Percentiles rank a stretch among this genome's conserved stretches.
Evolutionary conservation across 2,329 filamentous ascomycete species (phyloP).

Genomic region (Penicillium nordicum): DNA sequence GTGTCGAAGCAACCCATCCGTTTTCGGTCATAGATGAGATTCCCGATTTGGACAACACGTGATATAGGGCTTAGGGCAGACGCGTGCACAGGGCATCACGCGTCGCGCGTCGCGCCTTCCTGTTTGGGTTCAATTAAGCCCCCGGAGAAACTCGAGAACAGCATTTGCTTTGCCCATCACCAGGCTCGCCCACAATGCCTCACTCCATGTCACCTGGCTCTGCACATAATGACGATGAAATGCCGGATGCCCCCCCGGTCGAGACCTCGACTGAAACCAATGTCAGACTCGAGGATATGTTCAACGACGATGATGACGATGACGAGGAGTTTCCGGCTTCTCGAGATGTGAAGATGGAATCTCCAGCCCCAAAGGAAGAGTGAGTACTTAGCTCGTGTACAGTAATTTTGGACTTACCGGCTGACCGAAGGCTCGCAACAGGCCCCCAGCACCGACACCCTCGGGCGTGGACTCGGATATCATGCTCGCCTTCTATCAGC

Average conservation of each 20-base stretch:
- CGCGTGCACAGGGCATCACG: slow-evolving; percentile 13
- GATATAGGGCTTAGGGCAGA: slow-evolving; percentile 26
- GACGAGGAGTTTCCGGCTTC: slow-evolving; percentile 55
- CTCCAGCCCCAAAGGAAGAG: slow-evolving; percentile 37
- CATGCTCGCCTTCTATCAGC: slow-evolving; percentile 91
- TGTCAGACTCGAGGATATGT: slow-evolving; percentile 57
- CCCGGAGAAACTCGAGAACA: neutral
- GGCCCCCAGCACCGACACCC: slow-evolving; percentile 36
- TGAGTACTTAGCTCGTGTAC: slow-evolving; percentile 26
- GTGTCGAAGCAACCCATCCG: slow-evolving; percentile 6
- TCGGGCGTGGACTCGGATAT: slow-evolving; percentile 70
- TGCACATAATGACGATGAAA: slow-evolving; percentile 36
- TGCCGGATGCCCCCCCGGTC: slow-evolving; percentile 41
- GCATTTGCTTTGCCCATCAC: neutral
- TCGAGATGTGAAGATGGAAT: slow-evolving; percentile 45
- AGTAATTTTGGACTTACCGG: slow-evolving; percentile 1
- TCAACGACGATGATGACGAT: slow-evolving; percentile 54
- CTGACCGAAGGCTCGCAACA: slow-evolving; percentile 22
- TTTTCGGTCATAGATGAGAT: slow-evolving; percentile 6
- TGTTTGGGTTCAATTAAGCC: slow-evolving; percentile 20
- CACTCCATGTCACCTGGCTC: slow-evolving; percentile 42
- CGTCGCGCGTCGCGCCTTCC: slow-evolving; percentile 24
- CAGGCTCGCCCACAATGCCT: slow-evolving; percentile 30
- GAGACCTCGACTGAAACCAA: slow-evolving; percentile 17
- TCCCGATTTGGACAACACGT: slow-evolving; percentile 4